phyloP scores from a whole-genome alignment of 2,329 filamentous ascomycete species.

The Pseudovirgaria hyperparasitica region DNA sequence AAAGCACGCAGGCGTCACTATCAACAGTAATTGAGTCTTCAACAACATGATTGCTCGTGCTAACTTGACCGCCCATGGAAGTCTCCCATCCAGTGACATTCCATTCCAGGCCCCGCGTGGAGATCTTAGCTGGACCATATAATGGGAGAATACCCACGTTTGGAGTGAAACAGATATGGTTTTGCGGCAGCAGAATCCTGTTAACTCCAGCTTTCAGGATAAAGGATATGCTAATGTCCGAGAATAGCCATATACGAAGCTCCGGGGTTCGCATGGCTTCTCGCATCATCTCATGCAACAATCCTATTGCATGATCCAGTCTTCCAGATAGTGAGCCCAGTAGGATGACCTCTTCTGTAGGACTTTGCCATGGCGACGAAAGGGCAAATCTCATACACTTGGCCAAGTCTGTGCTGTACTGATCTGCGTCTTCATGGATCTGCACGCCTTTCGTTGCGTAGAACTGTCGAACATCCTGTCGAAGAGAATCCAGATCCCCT shows the following conservation, averaged over 20 bases:
- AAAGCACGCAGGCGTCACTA: slow-evolving; percentile 31
- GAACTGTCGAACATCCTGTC: slow-evolving; percentile 47
- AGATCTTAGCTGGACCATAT: slow-evolving; percentile 64
- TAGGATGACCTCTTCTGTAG: slow-evolving; percentile 52
- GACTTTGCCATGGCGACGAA: slow-evolving; percentile 22
- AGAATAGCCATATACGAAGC: slow-evolving; percentile 60
- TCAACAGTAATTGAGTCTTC: slow-evolving; percentile 25
- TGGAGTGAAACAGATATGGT: slow-evolving; percentile 48
- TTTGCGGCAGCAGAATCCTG: slow-evolving; percentile 48
- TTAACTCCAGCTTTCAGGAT: slow-evolving; percentile 60
- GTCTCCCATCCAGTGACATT: slow-evolving; percentile 73
- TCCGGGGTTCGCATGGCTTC: slow-evolving; percentile 32
- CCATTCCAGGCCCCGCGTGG: slow-evolving; percentile 76
- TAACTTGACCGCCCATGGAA: slow-evolving; percentile 34
- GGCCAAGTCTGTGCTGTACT: slow-evolving; percentile 81
- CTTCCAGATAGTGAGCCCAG: slow-evolving; percentile 79
- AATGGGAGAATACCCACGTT: slow-evolving; percentile 81
- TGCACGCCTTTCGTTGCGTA: slow-evolving; percentile 49
- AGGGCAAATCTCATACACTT: slow-evolving; percentile 56
- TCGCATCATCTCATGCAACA: slow-evolving; percentile 70
- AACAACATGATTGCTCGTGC: slow-evolving; percentile 37
- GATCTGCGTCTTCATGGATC: slow-evolving; percentile 61
- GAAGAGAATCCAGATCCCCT: slow-evolving; percentile 82
- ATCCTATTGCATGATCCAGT: slow-evolving; percentile 82
- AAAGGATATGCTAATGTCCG: slow-evolving; percentile 70